Percentiles rank a stretch among this genome's conserved stretches.
Evolutionary conservation across 2,329 filamentous ascomycete species (phyloP).

Genomic region (Aspergillus sp.): DNA sequence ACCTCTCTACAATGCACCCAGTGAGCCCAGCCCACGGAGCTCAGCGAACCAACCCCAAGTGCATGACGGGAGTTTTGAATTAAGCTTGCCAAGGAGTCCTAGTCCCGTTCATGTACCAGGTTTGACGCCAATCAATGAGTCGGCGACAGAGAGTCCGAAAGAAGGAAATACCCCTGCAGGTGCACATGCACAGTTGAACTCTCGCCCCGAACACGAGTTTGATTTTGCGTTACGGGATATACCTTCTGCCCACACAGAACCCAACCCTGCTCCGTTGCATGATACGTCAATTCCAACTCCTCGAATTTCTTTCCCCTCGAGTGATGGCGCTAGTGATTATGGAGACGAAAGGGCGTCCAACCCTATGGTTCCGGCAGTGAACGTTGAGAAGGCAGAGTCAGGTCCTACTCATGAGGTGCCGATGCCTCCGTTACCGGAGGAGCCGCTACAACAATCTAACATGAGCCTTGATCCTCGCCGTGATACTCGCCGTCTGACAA

Average conservation of each 20-base stretch:
- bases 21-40: constrained; percentile 12
- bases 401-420: constrained; percentile 18
- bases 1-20: constrained; percentile 27
- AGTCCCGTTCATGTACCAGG: constrained; percentile 21
- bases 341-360: constrained; percentile 55
- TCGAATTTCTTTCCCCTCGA: constrained; percentile 41
- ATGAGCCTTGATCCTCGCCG: constrained; percentile 30
- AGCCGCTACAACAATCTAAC: constrained; percentile 23
- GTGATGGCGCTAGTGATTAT: constrained; percentile 55
- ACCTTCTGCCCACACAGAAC: constrained; percentile 14
- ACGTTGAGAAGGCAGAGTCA: constrained; percentile 27
- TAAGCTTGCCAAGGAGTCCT: constrained; percentile 21
- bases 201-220: constrained; percentile 19
- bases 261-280: constrained; percentile 15
- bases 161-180: neutral
- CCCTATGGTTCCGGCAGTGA: constrained; percentile 40
- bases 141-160: constrained; percentile 2
- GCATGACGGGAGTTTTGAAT: constrained; percentile 20
- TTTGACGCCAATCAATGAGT: constrained; percentile 10
- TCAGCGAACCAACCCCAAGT: constrained; percentile 15
- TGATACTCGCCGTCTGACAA: constrained; percentile 54
- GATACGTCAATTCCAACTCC: constrained; percentile 26
- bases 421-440: constrained; percentile 25
- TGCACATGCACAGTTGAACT: neutral
- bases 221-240: constrained; percentile 24